Evolutionary conservation across 1,284 basidiomycete genomes (phyloP), one percentile per base, ranked within the genome.

Genomic region (Naganishia sp.): DNA sequence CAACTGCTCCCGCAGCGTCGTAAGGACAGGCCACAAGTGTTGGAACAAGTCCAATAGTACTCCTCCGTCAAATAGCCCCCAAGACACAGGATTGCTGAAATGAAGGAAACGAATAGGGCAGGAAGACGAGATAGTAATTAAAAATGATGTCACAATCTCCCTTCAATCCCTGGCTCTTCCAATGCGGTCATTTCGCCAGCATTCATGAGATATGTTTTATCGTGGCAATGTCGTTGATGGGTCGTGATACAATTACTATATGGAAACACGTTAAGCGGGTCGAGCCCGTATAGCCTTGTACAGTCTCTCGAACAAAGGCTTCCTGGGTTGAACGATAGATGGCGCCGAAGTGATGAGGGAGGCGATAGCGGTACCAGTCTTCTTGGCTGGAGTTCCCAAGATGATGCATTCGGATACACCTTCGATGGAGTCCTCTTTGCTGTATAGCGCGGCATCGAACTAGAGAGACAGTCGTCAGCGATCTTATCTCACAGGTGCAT

Each of bases 381-480:
- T 90, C 23, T 93, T 89, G 0, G 94, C 93, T n/a, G 94, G 90
- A 74, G 96, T 97, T 41, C 96, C 95, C 92, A 99, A 96, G 77
- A 99, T 99, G 79, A 99, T 99, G 77, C 94, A 97, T 79, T 99
- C 96, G 21, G 94, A 97, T 0, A 99, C 95, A 67, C 96, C 96
- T 42, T 92, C 88, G 67, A 99, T 96, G 66, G 86, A 87, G 75
- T 99, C 96, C 63, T 88, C 93, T 81, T 99, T 98, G 21, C 94
- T 93, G 77, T 89, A 96, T 10, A 96, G 89, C 4, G 96, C 91
- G 0, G 96, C 96, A 75, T 99, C 94, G 80, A 99, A 99, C 69
- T 77, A 63, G 1, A 51, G 11, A 31, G 25, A 21, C 0, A 35
- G n/a, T 6, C 23, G 7, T 54, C 0, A 41, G 52, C 52, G 35